Evolutionary conservation across 2,329 filamentous ascomycete genomes (phyloP).

Genomic region (Paraconiothyrium brasiliense): DNA sequence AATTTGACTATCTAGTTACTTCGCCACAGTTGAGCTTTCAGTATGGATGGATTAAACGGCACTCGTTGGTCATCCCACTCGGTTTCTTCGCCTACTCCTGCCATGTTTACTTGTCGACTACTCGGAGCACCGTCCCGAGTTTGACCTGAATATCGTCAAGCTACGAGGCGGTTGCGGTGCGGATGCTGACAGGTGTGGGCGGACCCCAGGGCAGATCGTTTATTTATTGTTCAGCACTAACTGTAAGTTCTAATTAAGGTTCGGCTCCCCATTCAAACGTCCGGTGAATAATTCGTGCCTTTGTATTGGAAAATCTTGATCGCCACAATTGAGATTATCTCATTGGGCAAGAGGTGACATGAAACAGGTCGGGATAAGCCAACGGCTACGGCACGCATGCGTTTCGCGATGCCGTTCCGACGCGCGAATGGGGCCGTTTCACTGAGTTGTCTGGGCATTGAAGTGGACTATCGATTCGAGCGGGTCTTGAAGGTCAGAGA

Average conservation of each 20-base stretch:
- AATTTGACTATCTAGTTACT: too few relatives aligned
- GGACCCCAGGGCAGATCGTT: conserved; percentile 9
- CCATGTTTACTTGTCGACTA: too few relatives aligned
- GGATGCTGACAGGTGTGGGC: background rate
- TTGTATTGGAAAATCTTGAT: conserved; percentile 2
- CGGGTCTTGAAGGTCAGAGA: background rate
- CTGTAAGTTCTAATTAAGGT: conserved; percentile 3
- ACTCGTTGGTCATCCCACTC: too few relatives aligned
- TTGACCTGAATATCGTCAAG: too few relatives aligned
- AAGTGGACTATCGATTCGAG: background rate
- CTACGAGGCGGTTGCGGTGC: background rate
- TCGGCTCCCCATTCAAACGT: conserved; percentile 19
- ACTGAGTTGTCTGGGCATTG: background rate
- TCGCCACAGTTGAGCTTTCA: too few relatives aligned
- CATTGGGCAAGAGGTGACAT: background rate
- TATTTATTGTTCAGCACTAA: background rate
- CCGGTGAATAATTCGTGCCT: conserved; percentile 2
- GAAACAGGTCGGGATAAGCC: background rate
- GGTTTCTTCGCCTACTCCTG: too few relatives aligned
- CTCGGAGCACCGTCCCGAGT: too few relatives aligned
- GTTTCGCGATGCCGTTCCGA: background rate
- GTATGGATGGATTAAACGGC: too few relatives aligned
- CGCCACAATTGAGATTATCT: background rate
- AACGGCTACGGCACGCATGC: background rate
- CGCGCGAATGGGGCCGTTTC: background rate